Evolutionary conservation across 2,329 filamentous ascomycete species (phyloP), one percentile per base, ranked within the genome.

Genomic region (Alternaria sp.): DNA sequence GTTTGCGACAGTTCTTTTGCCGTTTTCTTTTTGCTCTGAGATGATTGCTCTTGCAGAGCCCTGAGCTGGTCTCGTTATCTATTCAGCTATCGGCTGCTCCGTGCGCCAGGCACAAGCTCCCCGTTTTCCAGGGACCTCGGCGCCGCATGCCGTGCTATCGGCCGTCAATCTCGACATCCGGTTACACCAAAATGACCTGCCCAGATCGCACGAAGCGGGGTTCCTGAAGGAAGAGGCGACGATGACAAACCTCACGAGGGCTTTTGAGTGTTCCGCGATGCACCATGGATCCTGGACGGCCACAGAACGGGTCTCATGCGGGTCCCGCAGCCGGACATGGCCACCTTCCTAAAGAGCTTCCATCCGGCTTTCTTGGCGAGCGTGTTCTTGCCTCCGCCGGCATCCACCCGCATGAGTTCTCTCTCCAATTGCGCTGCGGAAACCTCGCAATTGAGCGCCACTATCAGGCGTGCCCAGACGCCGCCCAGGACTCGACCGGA

Each of bases 401-500:
- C 30, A 36, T 25, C 49, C 32, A 40, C 9, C 49, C 49, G 32
- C 30, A 25, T 36, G 28, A n/a, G 49, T 11, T 10, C 11, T n/a
- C 49, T 52, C 49, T 52, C 49, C 30, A 52, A 51, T 51, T 21
- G 30, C 32, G 49, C 49, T 17, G 11, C 49, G 32, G 49, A 11
- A 36, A 36, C 1, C 49, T 52, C 30, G 49, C 28, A 23, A 36
- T 23, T 17, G 28, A 23, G 49, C 46, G 66, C 62, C 62, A 67
- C 64, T 67, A 63, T 65, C 67, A 60, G 50, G 46, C 25, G 23
- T 21, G 67, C 67, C 67, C 58, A 69, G 64, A 6, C 40, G 17
- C 43, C 52, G 67, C 67, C 67, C 49, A 69, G 67, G 32, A 57
- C 57, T 56, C 54, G 65, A 67, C 57, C 21, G 62, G 55, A 47